Evolutionary conservation across 306 rosid genomes (phyloP).

Genomic region (Delonix regia): DNA sequence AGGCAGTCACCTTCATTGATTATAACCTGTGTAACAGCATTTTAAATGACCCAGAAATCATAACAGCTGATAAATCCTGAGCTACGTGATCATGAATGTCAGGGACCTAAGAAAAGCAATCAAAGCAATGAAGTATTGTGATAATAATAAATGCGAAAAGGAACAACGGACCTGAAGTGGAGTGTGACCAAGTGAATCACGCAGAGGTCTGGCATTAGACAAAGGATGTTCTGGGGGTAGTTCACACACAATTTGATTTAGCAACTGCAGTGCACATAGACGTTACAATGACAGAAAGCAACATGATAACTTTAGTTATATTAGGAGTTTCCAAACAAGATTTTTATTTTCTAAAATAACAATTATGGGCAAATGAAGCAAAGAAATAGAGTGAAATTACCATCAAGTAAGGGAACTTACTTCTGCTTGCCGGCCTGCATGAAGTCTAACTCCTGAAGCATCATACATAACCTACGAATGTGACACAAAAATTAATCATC

Average conservation of each 20-base stretch:
- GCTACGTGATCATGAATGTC: not conserved
- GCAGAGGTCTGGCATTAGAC: slow-evolving; percentile 69
- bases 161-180: slow-evolving; percentile 71
- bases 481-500: slow-evolving; percentile 19
- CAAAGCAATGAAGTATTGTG: not conserved
- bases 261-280: slow-evolving; percentile 63
- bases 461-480: slow-evolving; percentile 85
- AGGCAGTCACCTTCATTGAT: not conserved
- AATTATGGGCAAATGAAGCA: not conserved
- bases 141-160: slow-evolving; percentile 30
- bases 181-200: slow-evolving; percentile 95
- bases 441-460: slow-evolving; percentile 93
- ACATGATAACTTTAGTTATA: slow-evolving; percentile 16
- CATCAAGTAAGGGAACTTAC: slow-evolving; percentile 46
- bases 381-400: not conserved
- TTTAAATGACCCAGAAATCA: slow-evolving; percentile 6
- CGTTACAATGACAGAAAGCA: slow-evolving; percentile 23
- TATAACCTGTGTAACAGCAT: not conserved
- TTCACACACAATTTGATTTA: slow-evolving; percentile 92
- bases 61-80: not conserved
- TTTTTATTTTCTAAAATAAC: not conserved
- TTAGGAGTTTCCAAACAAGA: slow-evolving; percentile 5
- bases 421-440: slow-evolving; percentile 94
- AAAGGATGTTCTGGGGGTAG: slow-evolving; percentile 89
- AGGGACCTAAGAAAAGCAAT: not conserved